These are phyloP conservation scores for Rhizoctonia solani DNA, from an alignment of 1,284 basidiomycete genomes.

Conservation along the genomic window DNA sequence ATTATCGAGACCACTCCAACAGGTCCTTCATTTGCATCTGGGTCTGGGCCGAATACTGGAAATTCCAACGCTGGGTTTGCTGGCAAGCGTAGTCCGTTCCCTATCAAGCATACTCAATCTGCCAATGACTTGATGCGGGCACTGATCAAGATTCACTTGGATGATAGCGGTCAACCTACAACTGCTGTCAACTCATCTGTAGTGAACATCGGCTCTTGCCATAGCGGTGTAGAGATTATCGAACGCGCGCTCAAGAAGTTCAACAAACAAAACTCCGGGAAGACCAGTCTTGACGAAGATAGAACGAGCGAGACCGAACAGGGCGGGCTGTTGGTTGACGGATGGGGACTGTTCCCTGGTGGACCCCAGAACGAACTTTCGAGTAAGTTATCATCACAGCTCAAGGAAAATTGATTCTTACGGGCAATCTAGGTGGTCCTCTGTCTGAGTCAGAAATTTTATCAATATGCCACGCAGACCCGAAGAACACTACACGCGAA, in stretches of 20 bases:
- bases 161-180: conserved; percentile 62
- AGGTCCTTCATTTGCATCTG: conserved; percentile 26
- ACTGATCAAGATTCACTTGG: conserved; percentile 82
- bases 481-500: conserved; percentile 80
- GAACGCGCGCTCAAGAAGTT: conserved; percentile 88
- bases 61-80: conserved; percentile 54
- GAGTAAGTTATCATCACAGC: conserved; percentile 50
- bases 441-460: conserved; percentile 85
- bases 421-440: conserved; percentile 56
- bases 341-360: conserved; percentile 83
- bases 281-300: conserved; percentile 44
- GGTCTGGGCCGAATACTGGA: conserved; percentile 11
- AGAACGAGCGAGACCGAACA: conserved; percentile 61
- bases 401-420: not conserved
- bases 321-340: conserved; percentile 76
- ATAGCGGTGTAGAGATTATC: conserved; percentile 80
- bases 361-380: conserved; percentile 56
- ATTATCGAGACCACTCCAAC: conserved; percentile 25
- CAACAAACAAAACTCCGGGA: conserved; percentile 56
- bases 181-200: conserved; percentile 59
- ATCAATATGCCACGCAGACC: conserved; percentile 81
- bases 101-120: conserved; percentile 53
- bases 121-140: conserved; percentile 79
- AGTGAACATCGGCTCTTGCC: conserved; percentile 78
- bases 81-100: conserved; percentile 60